These are phyloP conservation scores for Hippophae rhamnoides DNA, from an alignment of 306 rosid species.

Conservation along the genomic window DNA sequence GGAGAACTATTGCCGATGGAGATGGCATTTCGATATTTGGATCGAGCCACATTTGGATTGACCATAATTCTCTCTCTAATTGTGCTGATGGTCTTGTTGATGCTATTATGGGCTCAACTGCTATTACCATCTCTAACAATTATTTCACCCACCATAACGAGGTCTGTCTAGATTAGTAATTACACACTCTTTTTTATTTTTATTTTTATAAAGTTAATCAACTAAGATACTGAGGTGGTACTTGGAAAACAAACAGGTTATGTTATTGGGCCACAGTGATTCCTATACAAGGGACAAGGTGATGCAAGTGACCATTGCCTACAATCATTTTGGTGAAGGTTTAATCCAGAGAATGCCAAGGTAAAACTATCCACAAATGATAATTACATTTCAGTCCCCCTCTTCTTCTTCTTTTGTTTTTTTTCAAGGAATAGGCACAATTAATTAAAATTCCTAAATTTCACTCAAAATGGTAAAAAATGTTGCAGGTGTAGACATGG, in stretches of 20 bases:
- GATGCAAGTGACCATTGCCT: conserved; percentile 97
- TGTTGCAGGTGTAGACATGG: conserved; percentile 92
- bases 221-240: neutral
- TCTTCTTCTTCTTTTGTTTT: neutral
- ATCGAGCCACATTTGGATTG: conserved; percentile 82
- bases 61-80: conserved; percentile 77
- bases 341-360: conserved; percentile 98
- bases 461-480: conserved; percentile 6
- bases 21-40: conserved; percentile 80
- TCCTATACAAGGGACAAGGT: conserved; percentile 71
- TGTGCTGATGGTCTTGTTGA: conserved; percentile 93
- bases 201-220: neutral
- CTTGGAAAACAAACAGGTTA: conserved; percentile 41
- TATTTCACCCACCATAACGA: conserved; percentile 88
- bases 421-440: neutral
- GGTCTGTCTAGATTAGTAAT: conserved; percentile 25
- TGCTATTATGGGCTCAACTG: conserved; percentile 87
- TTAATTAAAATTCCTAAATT: neutral
- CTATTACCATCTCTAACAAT: conserved; percentile 85
- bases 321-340: conserved; percentile 97
- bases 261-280: conserved; percentile 89
- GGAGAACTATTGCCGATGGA: conserved; percentile 95
- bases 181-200: neutral
- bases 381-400: neutral
- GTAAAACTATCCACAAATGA: conserved; percentile 23